A percentile compares a stretch with the other conserved stretches of the same genome.
These are phyloP conservation scores for Filobasidium uniguttulatum DNA, from an alignment of 1,284 basidiomycete genomes.

Conservation along the genomic window DNA sequence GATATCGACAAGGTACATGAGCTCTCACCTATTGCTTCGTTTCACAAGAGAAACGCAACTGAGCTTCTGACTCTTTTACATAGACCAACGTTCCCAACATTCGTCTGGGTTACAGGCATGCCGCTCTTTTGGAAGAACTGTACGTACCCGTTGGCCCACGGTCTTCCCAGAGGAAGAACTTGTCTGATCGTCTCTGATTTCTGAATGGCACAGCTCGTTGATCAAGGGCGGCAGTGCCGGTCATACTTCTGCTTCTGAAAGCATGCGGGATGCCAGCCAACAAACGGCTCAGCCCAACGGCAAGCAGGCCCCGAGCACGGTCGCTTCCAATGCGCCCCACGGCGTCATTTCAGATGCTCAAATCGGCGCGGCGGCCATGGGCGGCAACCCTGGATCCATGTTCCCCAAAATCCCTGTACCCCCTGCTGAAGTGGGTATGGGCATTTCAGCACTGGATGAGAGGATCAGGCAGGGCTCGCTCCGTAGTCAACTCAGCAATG, in stretches of 20 bases:
- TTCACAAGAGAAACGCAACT: background rate
- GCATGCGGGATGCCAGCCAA: constrained; percentile 1
- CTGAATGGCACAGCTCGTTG: constrained; percentile 2
- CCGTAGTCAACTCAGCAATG: background rate
- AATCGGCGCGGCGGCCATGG: constrained; percentile 8
- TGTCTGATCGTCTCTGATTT: background rate
- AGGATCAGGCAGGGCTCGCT: constrained; percentile 9
- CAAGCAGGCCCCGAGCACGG: constrained; percentile 5
- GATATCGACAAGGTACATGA: constrained; percentile 68
- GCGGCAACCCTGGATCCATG: constrained; percentile 7
- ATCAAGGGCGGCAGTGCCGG: constrained; percentile 12
- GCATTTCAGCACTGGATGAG: constrained; percentile 15
- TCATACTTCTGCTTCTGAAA: background rate
- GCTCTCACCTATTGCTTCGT: too few species aligned
- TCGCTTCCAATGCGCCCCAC: background rate
- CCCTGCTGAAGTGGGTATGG: constrained; percentile 9
- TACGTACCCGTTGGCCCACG: constrained; percentile 15
- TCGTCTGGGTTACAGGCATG: constrained; percentile 73
- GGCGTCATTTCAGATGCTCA: background rate
- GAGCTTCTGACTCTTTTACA: background rate
- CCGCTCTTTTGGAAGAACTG: constrained; percentile 76
- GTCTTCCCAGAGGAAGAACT: background rate
- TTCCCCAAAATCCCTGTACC: constrained; percentile 15
- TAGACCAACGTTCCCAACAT: constrained; percentile 93
- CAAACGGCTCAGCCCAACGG: background rate